Percentiles rank a stretch among this genome's conserved stretches.
Evolutionary conservation across 2,329 filamentous ascomycete species (phyloP).

Genomic region (Pseudogymnoascus sp.): DNA sequence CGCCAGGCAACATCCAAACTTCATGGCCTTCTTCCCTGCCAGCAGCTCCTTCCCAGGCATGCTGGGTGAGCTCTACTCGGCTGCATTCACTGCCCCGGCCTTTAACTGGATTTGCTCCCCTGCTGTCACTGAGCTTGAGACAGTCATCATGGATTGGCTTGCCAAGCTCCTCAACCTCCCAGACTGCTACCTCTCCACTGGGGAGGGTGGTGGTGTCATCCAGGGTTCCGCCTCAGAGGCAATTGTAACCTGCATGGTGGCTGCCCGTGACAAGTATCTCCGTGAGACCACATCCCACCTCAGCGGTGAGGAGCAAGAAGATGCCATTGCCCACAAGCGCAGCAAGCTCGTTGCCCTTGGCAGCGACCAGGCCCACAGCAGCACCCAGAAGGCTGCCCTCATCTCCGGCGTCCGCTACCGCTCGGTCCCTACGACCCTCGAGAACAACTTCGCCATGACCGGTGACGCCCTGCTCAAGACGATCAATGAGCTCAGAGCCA

Average conservation of each 20-base stretch:
- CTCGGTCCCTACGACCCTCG: conserved; percentile 54
- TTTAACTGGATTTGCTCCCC: conserved; percentile 98
- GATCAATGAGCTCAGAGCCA: conserved; percentile 56
- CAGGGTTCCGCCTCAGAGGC: conserved; percentile 87
- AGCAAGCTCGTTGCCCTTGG: conserved; percentile 72
- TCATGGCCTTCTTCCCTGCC: conserved; percentile 93
- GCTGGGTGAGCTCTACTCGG: conserved; percentile 85
- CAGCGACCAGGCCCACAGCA: conserved; percentile 72
- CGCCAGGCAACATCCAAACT: conserved; percentile 72
- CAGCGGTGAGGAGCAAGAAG: conserved; percentile 54
- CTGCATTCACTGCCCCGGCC: conserved; percentile 79
- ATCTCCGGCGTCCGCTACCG: conserved; percentile 80
- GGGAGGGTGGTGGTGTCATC: conserved; percentile 80
- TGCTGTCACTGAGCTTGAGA: conserved; percentile 88
- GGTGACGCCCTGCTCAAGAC: conserved; percentile 53
- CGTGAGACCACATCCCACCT: conserved; percentile 49
- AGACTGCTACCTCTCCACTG: conserved; percentile 63
- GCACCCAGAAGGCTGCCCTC: conserved; percentile 78
- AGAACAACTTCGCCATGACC: conserved; percentile 64
- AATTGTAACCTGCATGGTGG: conserved; percentile 77
- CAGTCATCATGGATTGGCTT: conserved; percentile 87
- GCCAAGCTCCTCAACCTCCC: conserved; percentile 70
- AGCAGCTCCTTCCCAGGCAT: conserved; percentile 76
- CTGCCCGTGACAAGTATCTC: conserved; percentile 74
- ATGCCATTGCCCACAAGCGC: conserved; percentile 59